These are phyloP conservation scores for Eremomyces bilateralis DNA, from an alignment of 495 filamentous ascomycete species.

Conservation along the genomic window DNA sequence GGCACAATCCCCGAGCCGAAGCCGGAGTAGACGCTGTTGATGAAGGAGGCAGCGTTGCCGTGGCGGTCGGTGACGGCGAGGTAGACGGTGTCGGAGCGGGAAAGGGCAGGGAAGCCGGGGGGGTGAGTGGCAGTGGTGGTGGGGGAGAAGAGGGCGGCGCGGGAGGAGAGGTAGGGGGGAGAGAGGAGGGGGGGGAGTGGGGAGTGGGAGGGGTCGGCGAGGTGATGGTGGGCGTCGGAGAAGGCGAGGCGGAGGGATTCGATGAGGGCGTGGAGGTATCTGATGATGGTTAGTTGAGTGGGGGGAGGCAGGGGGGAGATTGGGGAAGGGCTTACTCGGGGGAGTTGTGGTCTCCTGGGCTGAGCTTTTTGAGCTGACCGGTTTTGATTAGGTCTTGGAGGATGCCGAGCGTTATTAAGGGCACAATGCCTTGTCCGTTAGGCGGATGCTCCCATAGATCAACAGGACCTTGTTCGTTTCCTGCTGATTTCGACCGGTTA, in stretches of 20 bases:
- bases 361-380: constrained; percentile 50
- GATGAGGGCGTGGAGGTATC: constrained; percentile 76
- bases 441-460: constrained; percentile 93
- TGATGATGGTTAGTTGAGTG: constrained; percentile 6
- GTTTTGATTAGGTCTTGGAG: constrained; percentile 60
- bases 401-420: constrained; percentile 82
- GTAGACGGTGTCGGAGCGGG: constrained; percentile 77
- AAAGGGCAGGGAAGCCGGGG: constrained; percentile 38
- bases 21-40: constrained; percentile 82
- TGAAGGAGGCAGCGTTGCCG: constrained; percentile 88
- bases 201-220: constrained; percentile 55
- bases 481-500: constrained; percentile 32
- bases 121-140: constrained; percentile 28
- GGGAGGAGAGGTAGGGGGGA: constrained; percentile 39
- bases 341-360: constrained; percentile 48
- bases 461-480: constrained; percentile 28
- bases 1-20: constrained; percentile 86
- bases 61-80: constrained; percentile 57
- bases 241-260: constrained; percentile 84
- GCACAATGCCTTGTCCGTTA: constrained; percentile 94
- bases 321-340: constrained; percentile 12
- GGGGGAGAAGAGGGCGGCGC: constrained; percentile 47
- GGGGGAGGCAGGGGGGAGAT: background rate
- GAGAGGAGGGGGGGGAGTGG: constrained; percentile 46
- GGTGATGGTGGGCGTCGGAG: constrained; percentile 73